Conservation (phyloP, 352 stramenopile species). For the Peronospora belbahrii region DNA sequence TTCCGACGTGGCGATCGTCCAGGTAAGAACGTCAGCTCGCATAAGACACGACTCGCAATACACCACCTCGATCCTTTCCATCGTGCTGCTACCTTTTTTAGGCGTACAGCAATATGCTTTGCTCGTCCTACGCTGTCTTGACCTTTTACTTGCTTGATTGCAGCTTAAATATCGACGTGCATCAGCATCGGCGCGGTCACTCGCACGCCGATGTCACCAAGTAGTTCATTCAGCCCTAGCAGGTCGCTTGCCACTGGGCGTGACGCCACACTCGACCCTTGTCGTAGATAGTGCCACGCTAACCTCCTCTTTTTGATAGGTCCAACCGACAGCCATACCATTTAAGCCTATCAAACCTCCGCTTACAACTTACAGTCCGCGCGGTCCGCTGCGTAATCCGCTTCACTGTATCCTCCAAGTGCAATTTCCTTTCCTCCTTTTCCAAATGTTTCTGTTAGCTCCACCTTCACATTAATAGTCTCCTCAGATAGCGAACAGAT, state of each 20-base stretch:
- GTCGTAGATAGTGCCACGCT: background rate
- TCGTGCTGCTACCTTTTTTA: too few species aligned
- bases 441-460: background rate
- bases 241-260: background rate
- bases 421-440: background rate
- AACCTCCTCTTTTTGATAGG: background rate
- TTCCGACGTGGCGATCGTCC: too few species aligned
- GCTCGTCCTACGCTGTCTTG: background rate
- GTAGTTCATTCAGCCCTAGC: background rate
- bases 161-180: background rate
- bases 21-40: too few species aligned
- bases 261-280: background rate
- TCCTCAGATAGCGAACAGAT: background rate
- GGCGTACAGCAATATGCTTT: background rate
- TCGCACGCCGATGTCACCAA: background rate
- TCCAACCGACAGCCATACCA: background rate
- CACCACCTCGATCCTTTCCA: too few species aligned
- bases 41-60: too few species aligned
- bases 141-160: background rate
- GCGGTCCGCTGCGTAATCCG: background rate
- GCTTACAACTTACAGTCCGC: background rate
- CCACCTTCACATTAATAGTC: background rate
- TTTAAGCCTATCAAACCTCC: background rate
- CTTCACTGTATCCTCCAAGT: background rate
- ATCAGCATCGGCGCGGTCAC: background rate